phyloP scores from a whole-genome alignment of 345 rosid species.

The Boechera stricta region DNA sequence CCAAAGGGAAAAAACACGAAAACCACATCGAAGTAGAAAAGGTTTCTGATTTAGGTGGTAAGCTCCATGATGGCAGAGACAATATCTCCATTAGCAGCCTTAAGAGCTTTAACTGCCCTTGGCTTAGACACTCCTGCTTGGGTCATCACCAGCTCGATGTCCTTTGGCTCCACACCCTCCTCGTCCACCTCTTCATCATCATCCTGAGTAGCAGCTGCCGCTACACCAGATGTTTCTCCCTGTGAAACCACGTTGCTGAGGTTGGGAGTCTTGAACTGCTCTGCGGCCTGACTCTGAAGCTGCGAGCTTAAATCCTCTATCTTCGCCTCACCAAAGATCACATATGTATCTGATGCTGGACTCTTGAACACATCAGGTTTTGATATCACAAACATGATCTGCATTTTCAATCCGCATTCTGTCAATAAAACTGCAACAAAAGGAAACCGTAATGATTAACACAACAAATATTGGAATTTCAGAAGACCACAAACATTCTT shows the following conservation, averaged over 20 bases:
- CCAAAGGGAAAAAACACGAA: not conserved
- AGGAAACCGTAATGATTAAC: not conserved
- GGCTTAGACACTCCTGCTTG: slow-evolving; percentile 84
- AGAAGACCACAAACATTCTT: slow-evolving; percentile 63
- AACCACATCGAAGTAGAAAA: slow-evolving; percentile 14
- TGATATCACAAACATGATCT: slow-evolving; percentile 83
- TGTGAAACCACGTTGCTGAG: slow-evolving; percentile 60
- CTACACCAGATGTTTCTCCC: slow-evolving; percentile 59
- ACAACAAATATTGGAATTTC: not conserved
- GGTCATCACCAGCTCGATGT: slow-evolving; percentile 88
- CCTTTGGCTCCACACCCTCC: slow-evolving; percentile 85
- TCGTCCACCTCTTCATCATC: slow-evolving; percentile 90
- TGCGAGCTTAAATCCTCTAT: slow-evolving; percentile 90
- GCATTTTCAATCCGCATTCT: slow-evolving; percentile 26
- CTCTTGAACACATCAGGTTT: slow-evolving; percentile 94
- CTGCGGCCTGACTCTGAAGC: slow-evolving; percentile 83
- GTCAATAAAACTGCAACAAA: not conserved
- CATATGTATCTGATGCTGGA: slow-evolving; percentile 81
- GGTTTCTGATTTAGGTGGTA: slow-evolving; percentile 53
- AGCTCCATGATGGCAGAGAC: slow-evolving; percentile 94
- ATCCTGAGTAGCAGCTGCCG: slow-evolving; percentile 41
- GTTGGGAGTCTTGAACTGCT: slow-evolving; percentile 82
- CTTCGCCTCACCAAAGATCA: slow-evolving; percentile 88
- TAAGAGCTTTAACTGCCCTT: slow-evolving; percentile 80
- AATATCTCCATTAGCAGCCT: slow-evolving; percentile 77